A percentile compares a stretch with the other conserved stretches of the same genome.
phyloP scores from a whole-genome alignment of 768 basidiomycete species.

The Thelephora aurantiotincta region DNA sequence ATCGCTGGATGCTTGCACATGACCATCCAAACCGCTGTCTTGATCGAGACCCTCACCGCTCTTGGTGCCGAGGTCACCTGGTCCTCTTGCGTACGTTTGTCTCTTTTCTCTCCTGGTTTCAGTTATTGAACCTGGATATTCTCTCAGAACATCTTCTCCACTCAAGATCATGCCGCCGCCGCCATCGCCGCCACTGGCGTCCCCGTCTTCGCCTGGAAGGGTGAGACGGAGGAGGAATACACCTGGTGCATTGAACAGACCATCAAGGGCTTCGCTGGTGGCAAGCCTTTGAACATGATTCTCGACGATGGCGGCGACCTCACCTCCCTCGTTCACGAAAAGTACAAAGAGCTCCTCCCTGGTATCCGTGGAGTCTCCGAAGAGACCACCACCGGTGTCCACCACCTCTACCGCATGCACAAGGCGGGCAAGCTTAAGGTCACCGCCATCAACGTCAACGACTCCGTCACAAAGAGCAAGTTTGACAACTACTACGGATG shows the following conservation, averaged over 20 bases:
- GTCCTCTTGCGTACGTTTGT: slow-evolving; percentile 80
- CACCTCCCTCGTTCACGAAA: slow-evolving; percentile 89
- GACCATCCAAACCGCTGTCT: slow-evolving; percentile 97
- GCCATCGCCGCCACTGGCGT: slow-evolving; percentile 97
- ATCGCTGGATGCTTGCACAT: slow-evolving; percentile 98
- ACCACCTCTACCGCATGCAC: slow-evolving; percentile 97
- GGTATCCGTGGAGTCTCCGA: slow-evolving; percentile 94
- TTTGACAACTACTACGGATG: slow-evolving; percentile 99
- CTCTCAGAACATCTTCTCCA: slow-evolving; percentile 92
- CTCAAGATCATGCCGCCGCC: slow-evolving; percentile 98
- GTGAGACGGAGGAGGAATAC: slow-evolving; percentile 99
- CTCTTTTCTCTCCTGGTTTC: neutral
- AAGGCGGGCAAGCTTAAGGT: slow-evolving; percentile 92
- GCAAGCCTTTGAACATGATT: slow-evolving; percentile 91
- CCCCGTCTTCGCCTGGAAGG: slow-evolving; percentile 99
- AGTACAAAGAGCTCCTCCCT: slow-evolving; percentile 79
- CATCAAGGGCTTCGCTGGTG: slow-evolving; percentile 71
- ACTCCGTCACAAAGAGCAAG: slow-evolving; percentile 99
- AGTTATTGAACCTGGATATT: neutral
- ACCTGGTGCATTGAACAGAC: slow-evolving; percentile 97
- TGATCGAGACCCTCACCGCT: slow-evolving; percentile 93
- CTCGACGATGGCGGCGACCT: slow-evolving; percentile 98
- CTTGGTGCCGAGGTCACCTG: slow-evolving; percentile 97
- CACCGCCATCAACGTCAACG: slow-evolving; percentile 99
- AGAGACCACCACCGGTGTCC: slow-evolving; percentile 99